A percentile compares a stretch with the other conserved stretches of the same genome.
Evolutionary conservation across 345 rosid genomes (phyloP).

Genomic region (Erodium maritimum): DNA sequence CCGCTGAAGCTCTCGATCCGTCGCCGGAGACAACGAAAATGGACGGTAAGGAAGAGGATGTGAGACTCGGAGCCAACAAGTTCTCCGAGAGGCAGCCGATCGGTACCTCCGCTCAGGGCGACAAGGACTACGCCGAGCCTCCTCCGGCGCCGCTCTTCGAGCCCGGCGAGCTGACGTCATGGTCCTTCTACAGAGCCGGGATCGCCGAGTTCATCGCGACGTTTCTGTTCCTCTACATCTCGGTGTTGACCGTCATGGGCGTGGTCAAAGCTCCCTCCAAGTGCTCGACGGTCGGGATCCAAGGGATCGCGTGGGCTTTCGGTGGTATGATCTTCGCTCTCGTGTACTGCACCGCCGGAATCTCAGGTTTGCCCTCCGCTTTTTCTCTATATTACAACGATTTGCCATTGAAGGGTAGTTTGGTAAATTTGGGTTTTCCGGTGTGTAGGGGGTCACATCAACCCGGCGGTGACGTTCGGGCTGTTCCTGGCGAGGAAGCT

Average conservation of each 20-base stretch:
- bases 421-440: no score
- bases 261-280: constrained; percentile 8
- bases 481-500: constrained; percentile 12
- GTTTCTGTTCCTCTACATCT: constrained; percentile 6
- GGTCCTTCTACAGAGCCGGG: constrained; percentile 9
- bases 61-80: no score
- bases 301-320: constrained; percentile 17
- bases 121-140: constrained; percentile 12
- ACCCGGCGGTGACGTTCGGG: no score
- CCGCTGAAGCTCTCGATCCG: no score
- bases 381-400: no score
- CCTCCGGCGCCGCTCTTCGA: constrained; percentile 9
- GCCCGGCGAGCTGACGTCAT: constrained; percentile 4
- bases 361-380: constrained; percentile 7
- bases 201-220: constrained; percentile 10
- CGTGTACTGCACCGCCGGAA: constrained; percentile 14
- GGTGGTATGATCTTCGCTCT: constrained; percentile 18
- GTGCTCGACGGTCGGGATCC: constrained; percentile 13
- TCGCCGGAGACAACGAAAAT: no score
- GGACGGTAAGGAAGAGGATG: no score
- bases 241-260: constrained; percentile 14
- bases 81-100: neutral
- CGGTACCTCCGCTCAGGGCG: constrained; percentile 7
- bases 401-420: no score
- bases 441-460: constrained; percentile 12